Base-by-base conservation (phyloP, 2,329 filamentous ascomycete species). In the Exophiala spinifera region DNA sequence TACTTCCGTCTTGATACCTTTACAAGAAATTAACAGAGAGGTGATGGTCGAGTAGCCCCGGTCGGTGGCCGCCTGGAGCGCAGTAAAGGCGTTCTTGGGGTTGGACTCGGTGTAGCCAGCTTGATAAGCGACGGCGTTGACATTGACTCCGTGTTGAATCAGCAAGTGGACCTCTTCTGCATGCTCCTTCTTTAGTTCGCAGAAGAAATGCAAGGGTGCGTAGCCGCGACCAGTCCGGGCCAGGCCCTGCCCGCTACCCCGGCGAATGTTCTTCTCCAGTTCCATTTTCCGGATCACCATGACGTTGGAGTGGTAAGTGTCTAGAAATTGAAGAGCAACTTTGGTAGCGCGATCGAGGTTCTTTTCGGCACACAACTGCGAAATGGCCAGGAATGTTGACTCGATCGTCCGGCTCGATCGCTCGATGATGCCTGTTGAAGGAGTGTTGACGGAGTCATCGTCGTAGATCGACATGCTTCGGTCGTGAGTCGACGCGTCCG, bases 131-230 rank as follows among this genome's bases (percentile, higher is more conserved):
- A 55, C 46, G 23, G 61, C 56, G 17, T 61, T 58, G 23, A 60
- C 54, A 37, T 63, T 56, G 14, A 52, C 61, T 15, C 57, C 59
- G 17, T 56, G 53, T 28, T 51, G 52, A 39, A 63, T 49, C 25
- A 63, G 36, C 17, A 63, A 42, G 17, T 55, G 51, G 13, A 63
- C 51, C 39, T 63, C 61, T 23, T 57, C 51, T 13, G 44, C 48
- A n/a, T 55, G 46, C 45, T 62, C 60, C 14, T 56, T 48, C 23
- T 55, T 56, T 2, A 60, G 51, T 31, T 61, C 60, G 44, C 60
- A 62, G 49, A 63, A 60, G 43, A 57, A 61, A 49, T 63, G 61
- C 1, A 63, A 37, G 13, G 61, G 56, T 11, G 59, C 42, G 39
- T 60, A 63, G 2, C 61, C 61, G 33, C 53, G 46, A 3, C 61